These are phyloP conservation scores for Vaucheria bursata DNA, from an alignment of 352 stramenopile species.

Conservation along the genomic window DNA sequence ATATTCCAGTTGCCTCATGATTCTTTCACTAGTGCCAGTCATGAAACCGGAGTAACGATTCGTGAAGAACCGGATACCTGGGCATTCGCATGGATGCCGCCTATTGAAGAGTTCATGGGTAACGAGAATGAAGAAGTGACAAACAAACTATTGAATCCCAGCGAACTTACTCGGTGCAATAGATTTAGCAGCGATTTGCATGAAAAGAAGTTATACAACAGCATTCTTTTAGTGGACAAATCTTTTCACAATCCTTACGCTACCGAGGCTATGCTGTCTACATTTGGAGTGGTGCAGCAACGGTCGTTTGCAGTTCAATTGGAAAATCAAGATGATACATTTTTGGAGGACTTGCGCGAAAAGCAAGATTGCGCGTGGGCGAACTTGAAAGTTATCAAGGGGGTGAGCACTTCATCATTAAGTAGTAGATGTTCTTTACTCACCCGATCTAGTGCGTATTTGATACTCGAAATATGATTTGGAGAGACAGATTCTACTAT, in stretches of 20 bases:
- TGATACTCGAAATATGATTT: not conserved
- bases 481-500: not conserved
- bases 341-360: constrained; percentile 32
- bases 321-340: constrained; percentile 26
- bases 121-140: not conserved
- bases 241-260: constrained; percentile 43
- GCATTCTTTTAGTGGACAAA: constrained; percentile 35
- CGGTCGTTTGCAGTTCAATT: constrained; percentile 29
- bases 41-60: not conserved
- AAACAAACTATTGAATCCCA: not conserved
- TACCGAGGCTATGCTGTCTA: constrained; percentile 34
- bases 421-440: not conserved
- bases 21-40: not conserved
- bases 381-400: constrained; percentile 28
- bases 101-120: constrained; percentile 40
- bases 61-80: constrained; percentile 40
- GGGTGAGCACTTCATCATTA: constrained; percentile 12
- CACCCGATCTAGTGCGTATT: not conserved
- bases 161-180: not conserved
- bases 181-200: not conserved
- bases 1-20: not conserved
- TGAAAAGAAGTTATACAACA: constrained; percentile 20
- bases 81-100: constrained; percentile 43
- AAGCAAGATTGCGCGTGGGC: constrained; percentile 31
- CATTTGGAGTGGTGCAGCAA: constrained; percentile 18